Base-by-base conservation (phyloP, 225 moss, liverwort and hornwort genomes). In the Lunularia cruciata region DNA sequence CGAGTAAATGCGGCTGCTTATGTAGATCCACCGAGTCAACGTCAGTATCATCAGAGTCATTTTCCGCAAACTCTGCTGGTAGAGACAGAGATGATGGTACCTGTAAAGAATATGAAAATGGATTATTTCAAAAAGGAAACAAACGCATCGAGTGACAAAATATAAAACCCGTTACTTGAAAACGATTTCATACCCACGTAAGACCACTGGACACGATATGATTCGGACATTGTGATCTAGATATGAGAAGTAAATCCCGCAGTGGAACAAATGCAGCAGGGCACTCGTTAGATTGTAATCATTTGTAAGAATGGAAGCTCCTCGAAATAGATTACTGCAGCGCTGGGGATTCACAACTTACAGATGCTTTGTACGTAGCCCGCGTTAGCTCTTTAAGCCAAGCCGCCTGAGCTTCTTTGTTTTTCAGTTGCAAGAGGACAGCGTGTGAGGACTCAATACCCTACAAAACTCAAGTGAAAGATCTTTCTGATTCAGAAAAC, bases 381-480 rank as follows among this genome's bases (percentile, higher is more conserved):
- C 88, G 81, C 62, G 88, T 84, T 34, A 96, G 78, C 34, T 92
- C 86, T 36, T 88, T 87, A 47, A 88, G 84, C 95, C 95, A 96
- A 47, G 87, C 87, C 67, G 78, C 80, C 75, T 79, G 86, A 19
- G 79, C 76, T 6, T 96, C 92, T 77, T 86, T 90, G 48, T 73
- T 87, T 71, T 82, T 86, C n/a, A 90, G 82, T 78, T 90, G 90
- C 74, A 96, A 73, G 47, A 96, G 84, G 30, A 90, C 77, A 25
- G 95, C 87, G 72, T 88, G 88, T 31, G 92, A 90, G 45, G 95
- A 96, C 64, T 96, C 95, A 60, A 96, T 78, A 68, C 85, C 90
- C 95, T 95, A 78, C 72, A 73, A 53, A 70, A 10, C 57, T 43
- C 6, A 45, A 38, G 42, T 64, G 6, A 43, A 16, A 64, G 18